phyloP scores from a whole-genome alignment of 768 basidiomycete species.

The Phaeolepiota aurea region DNA sequence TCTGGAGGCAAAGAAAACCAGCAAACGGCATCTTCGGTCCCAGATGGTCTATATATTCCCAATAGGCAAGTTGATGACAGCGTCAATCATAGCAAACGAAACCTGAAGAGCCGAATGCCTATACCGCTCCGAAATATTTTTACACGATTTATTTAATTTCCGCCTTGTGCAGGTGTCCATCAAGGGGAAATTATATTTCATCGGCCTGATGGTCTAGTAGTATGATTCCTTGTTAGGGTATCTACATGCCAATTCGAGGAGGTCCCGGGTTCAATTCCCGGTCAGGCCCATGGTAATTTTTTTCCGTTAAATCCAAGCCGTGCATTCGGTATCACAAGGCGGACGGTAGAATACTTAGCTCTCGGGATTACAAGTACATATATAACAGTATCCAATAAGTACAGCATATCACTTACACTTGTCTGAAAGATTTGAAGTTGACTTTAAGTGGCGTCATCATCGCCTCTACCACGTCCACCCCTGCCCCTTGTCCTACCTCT shows the following conservation, averaged over 20 bases:
- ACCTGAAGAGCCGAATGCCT: slow-evolving; percentile 34
- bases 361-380: no score
- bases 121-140: slow-evolving; percentile 37
- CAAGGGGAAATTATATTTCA: slow-evolving; percentile 1
- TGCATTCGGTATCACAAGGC: no score
- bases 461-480: no score
- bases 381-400: no score
- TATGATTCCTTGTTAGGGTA: slow-evolving; percentile 59
- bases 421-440: no score
- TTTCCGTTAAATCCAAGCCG: slow-evolving; percentile 3
- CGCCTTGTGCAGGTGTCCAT: neutral
- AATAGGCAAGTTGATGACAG: slow-evolving; percentile 26
- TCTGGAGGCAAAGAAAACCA: slow-evolving; percentile 12
- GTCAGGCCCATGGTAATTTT: slow-evolving; percentile 46
- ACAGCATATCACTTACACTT: no score
- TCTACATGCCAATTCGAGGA: slow-evolving; percentile 47
- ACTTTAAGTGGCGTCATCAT: no score
- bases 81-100: slow-evolving; percentile 7
- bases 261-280: slow-evolving; percentile 88
- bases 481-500: slow-evolving; percentile 25
- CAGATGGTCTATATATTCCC: slow-evolving; percentile 10
- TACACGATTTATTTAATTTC: slow-evolving; percentile 7
- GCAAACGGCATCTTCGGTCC: slow-evolving; percentile 11
- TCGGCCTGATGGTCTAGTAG: slow-evolving; percentile 49
- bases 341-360: no score